These are phyloP conservation scores for Penicillium sp. DNA, from an alignment of 2,329 filamentous ascomycete species.

Conservation along the genomic window DNA sequence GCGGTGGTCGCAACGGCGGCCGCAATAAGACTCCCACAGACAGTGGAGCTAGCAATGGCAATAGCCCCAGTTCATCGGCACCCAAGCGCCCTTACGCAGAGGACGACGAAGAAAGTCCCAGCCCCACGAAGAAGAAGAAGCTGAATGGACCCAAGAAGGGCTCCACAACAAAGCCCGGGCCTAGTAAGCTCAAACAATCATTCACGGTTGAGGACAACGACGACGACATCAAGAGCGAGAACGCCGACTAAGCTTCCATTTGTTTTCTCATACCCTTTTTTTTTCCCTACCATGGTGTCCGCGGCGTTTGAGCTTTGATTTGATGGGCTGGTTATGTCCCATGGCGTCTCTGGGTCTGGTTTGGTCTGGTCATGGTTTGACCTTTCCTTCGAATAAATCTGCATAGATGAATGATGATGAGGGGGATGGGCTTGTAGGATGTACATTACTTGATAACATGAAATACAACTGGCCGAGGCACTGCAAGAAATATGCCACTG, in stretches of 20 bases:
- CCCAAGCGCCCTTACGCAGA: slow-evolving; percentile 39
- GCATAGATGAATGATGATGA: slow-evolving; percentile 30
- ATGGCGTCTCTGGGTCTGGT: slow-evolving; percentile 22
- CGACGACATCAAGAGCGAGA: slow-evolving; percentile 37
- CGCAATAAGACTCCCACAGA: slow-evolving; percentile 46
- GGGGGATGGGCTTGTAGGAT: slow-evolving; percentile 19
- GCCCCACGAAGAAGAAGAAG: slow-evolving; percentile 53
- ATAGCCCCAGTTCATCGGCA: slow-evolving; percentile 34
- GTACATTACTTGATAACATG: slow-evolving; percentile 28
- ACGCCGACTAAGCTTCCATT: slow-evolving; percentile 28
- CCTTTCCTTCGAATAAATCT: slow-evolving; percentile 16
- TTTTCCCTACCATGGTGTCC: slow-evolving; percentile 14
- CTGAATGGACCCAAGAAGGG: slow-evolving; percentile 38
- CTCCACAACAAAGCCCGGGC: slow-evolving; percentile 37
- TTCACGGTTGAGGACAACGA: slow-evolving; percentile 37
- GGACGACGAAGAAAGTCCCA: slow-evolving; percentile 44
- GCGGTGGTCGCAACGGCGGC: slow-evolving; percentile 50
- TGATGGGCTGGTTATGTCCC: slow-evolving; percentile 11
- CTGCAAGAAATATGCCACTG: slow-evolving; percentile 1
- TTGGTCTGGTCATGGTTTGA: slow-evolving; percentile 11
- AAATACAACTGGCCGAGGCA: slow-evolving; percentile 12
- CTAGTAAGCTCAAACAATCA: slow-evolving; percentile 44
- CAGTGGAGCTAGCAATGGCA: slow-evolving; percentile 43
- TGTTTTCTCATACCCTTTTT: slow-evolving; percentile 17
- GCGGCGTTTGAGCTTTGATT: slow-evolving; percentile 13